These are phyloP conservation scores for Annulohypoxylon truncatum DNA, from an alignment of 2,329 filamentous ascomycete species.

Conservation along the genomic window DNA sequence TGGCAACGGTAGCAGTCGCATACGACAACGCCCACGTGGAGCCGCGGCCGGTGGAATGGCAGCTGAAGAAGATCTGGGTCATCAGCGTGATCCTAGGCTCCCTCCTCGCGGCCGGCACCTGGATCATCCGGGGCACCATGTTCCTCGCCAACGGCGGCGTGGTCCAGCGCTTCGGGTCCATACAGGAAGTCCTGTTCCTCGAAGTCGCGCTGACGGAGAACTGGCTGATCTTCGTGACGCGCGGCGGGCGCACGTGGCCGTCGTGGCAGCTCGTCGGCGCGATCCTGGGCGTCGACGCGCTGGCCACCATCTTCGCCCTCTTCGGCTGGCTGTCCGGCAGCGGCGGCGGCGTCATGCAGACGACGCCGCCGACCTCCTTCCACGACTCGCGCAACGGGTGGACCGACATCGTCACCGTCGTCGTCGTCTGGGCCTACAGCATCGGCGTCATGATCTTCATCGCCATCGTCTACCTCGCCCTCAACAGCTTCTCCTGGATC, in stretches of 20 bases:
- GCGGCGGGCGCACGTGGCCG: constrained; percentile 77
- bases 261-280: constrained; percentile 79
- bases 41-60: constrained; percentile 80
- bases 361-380: constrained; percentile 52
- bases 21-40: constrained; percentile 85
- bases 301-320: constrained; percentile 78
- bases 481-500: constrained; percentile 69
- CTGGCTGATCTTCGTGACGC: constrained; percentile 83
- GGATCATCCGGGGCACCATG: constrained; percentile 77
- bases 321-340: constrained; percentile 78
- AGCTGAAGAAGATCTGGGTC: constrained; percentile 84
- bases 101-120: constrained; percentile 76
- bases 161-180: constrained; percentile 78
- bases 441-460: constrained; percentile 74
- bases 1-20: constrained; percentile 81
- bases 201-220: constrained; percentile 80
- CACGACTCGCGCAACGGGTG: constrained; percentile 53
- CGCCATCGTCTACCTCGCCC: constrained; percentile 72
- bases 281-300: constrained; percentile 76
- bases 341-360: constrained; percentile 50
- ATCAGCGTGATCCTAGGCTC: constrained; percentile 76
- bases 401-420: constrained; percentile 68
- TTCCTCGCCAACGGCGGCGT: constrained; percentile 78
- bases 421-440: constrained; percentile 74
- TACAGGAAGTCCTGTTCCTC: constrained; percentile 80